Evolutionary conservation across 805 yeast genomes (phyloP), one percentile per base, ranked within the genome.

Genomic region (Kodamaea sagamina): DNA sequence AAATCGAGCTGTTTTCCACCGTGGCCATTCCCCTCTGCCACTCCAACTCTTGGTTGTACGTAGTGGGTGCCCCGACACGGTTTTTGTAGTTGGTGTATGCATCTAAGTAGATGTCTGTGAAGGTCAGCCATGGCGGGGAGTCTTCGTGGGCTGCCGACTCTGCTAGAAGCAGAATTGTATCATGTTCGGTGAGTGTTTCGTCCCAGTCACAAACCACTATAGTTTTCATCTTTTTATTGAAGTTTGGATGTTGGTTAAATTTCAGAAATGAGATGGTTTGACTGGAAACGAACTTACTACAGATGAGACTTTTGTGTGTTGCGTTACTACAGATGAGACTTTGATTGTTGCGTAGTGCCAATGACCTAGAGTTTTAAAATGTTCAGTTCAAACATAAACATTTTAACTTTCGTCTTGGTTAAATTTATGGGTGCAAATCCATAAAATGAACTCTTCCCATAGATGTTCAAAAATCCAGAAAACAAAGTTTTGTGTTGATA

Each of bases 181-280:
- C 88, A 22, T 59, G 53, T 4, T 53, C 49, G 0, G 88, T 80
- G 19, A 79, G 68, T 0, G 88, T 82, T 32, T 81, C 87, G 55
- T 82, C 89, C 82, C 85, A 82, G 50, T 82, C 89, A 3, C 37
- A 31, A 6, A 43, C 46, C 4, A 43, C 39, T 15, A 43, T 43
- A 4, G 46, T 38, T 4, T 6, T 21, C 16, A 13, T 29, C 6
- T 28, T 28, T 15, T 26, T 26, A 4, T 26, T n/a, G 29, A 8
- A 26, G 12, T 26, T 22, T 22, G 25, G 16, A n/a, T 22, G 8
- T 22, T 6, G 9, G 8, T 22, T 22, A 6, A 9, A 22, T n/a
- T n/a, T n/a, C n/a, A n/a, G n/a, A n/a, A n/a, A n/a, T n/a, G n/a
- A n/a, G n/a, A n/a, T n/a, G n/a, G n/a, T n/a, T n/a, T n/a, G n/a